A percentile compares a stretch with the other conserved stretches of the same genome.
phyloP scores from a whole-genome alignment of 345 rosid genomes.

The Alliaria petiolata region DNA sequence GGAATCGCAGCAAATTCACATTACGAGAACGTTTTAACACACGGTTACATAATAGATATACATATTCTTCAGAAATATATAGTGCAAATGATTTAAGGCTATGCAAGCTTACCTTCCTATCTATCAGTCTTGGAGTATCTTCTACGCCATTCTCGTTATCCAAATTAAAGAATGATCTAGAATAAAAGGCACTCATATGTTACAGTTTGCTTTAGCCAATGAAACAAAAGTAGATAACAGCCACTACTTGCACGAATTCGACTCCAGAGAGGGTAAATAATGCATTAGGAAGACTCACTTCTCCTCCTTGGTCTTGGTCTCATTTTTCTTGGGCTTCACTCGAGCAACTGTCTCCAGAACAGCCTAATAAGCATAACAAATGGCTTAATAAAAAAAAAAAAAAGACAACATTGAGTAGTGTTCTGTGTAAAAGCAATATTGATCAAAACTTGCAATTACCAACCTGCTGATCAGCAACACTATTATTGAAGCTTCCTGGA shows the following conservation, averaged over 20 bases:
- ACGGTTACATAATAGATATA: background rate
- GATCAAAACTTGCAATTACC: background rate
- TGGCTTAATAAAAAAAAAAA: background rate
- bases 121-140: conserved; percentile 89
- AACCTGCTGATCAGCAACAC: conserved; percentile 86
- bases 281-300: conserved; percentile 51
- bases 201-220: conserved; percentile 25
- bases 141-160: conserved; percentile 82
- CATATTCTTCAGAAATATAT: background rate
- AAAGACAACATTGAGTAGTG: background rate
- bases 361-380: conserved; percentile 51
- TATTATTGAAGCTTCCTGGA: conserved; percentile 83
- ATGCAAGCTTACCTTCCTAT: conserved; percentile 59
- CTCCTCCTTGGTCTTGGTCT: conserved; percentile 70
- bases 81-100: background rate
- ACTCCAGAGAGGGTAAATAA: background rate
- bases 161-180: conserved; percentile 80
- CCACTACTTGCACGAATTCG: background rate
- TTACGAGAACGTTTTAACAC: background rate
- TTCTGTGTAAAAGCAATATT: background rate
- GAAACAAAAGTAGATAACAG: conserved; percentile 14
- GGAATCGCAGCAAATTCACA: conserved; percentile 14
- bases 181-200: conserved; percentile 24
- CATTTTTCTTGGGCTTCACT: conserved; percentile 79
- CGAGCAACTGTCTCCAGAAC: conserved; percentile 92